Percentiles rank a stretch among this genome's conserved stretches.
Conservation (phyloP, 164 flowering plant species). For the Cinnamomum chago region DNA sequence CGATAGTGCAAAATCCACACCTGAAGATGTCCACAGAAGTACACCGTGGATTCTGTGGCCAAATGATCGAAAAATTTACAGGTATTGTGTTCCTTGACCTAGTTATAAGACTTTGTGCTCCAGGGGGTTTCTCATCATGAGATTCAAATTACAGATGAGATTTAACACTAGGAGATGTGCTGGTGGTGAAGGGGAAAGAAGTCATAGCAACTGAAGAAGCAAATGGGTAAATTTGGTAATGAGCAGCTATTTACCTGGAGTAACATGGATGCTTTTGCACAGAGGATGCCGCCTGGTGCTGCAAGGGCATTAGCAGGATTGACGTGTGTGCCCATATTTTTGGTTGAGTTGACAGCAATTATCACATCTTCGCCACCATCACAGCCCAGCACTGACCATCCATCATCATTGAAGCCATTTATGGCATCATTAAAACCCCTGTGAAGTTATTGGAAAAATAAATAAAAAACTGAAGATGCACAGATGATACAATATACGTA, state of each 20-base stretch:
- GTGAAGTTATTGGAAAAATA: constrained; percentile 5
- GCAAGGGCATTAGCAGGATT: constrained; percentile 42
- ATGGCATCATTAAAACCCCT: constrained; percentile 96
- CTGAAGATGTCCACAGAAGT: no score
- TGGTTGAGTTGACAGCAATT: constrained; percentile 63
- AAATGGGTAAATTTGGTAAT: not conserved
- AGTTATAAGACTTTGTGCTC: no score
- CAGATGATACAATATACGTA: not conserved
- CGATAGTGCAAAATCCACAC: no score
- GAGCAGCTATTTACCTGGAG: constrained; percentile 60
- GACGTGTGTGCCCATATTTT: constrained; percentile 33
- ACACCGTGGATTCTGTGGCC: no score
- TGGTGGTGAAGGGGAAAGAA: not conserved
- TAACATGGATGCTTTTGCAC: constrained; percentile 96
- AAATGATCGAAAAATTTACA: no score
- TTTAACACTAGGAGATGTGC: not conserved
- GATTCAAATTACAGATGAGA: not conserved
- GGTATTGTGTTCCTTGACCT: no score
- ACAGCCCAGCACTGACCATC: constrained; percentile 71
- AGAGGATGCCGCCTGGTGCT: constrained; percentile 67
- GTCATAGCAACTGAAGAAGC: not conserved
- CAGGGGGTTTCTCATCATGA: not conserved
- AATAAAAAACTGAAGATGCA: not conserved
- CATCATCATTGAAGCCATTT: constrained; percentile 89
- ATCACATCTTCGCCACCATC: constrained; percentile 84